A percentile compares a stretch with the other conserved stretches of the same genome.
Evolutionary conservation across 495 filamentous ascomycete genomes (phyloP).

Genomic region (Paragyromitra xinjiangensis): DNA sequence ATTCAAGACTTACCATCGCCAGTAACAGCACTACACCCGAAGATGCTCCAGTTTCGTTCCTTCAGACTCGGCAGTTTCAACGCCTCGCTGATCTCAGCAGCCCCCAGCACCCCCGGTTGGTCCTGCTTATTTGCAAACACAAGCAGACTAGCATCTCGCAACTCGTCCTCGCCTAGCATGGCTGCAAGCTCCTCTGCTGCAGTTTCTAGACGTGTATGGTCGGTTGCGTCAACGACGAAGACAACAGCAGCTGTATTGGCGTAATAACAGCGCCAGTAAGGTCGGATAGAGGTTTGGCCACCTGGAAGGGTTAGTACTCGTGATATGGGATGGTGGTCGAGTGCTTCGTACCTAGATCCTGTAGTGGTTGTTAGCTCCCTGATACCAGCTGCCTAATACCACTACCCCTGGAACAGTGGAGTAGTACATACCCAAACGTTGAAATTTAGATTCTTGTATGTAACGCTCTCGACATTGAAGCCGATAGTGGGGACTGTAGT

Average conservation of each 20-base stretch:
- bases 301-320: constrained; percentile 56
- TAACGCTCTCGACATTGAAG: constrained; percentile 98
- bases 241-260: constrained; percentile 99
- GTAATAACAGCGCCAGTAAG: constrained; percentile 99
- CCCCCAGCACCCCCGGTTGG: constrained; percentile 95
- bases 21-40: constrained; percentile 95
- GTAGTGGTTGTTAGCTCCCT: constrained; percentile 35
- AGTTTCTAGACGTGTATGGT: constrained; percentile 91
- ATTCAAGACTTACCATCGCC: constrained; percentile 68
- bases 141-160: constrained; percentile 87
- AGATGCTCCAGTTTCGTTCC: constrained; percentile 98
- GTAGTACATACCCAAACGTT: constrained; percentile 83
- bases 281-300: constrained; percentile 94
- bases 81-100: constrained; percentile 94
- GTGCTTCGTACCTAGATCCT: constrained; percentile 73
- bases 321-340: background rate
- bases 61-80: constrained; percentile 86
- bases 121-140: constrained; percentile 99
- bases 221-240: constrained; percentile 97
- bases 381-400: no score
- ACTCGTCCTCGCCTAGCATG: constrained; percentile 96
- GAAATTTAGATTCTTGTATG: constrained; percentile 96
- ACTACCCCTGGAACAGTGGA: constrained; percentile 6
- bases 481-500: constrained; percentile 99
- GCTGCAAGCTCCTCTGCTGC: constrained; percentile 90